Conservation (phyloP, 1,284 basidiomycete genomes). For the Rhizopogon parksii region DNA sequence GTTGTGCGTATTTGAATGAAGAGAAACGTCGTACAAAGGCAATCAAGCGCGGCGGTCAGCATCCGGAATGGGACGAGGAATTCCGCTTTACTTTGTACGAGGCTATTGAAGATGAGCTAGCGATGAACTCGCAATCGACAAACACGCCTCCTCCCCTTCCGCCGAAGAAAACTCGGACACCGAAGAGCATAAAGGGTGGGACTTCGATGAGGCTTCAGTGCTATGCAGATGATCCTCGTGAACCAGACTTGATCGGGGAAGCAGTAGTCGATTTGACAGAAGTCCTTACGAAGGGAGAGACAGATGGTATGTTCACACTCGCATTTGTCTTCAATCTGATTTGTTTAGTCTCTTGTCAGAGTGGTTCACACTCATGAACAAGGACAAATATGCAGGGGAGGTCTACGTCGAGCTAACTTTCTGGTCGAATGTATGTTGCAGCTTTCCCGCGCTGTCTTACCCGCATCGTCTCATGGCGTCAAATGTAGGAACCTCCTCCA, state of each 20-base stretch:
- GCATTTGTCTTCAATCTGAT: constrained; percentile 6
- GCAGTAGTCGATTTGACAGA: constrained; percentile 82
- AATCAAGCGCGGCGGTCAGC: constrained; percentile 94
- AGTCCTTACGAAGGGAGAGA: constrained; percentile 57
- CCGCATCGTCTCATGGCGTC: neutral
- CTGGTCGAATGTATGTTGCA: constrained; percentile 82
- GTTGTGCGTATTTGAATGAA: constrained; percentile 70
- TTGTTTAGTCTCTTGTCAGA: constrained; percentile 43
- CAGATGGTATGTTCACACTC: constrained; percentile 66
- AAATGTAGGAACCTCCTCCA: constrained; percentile 60
- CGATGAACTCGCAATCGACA: constrained; percentile 40
- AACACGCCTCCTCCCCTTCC: constrained; percentile 57
- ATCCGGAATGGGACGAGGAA: constrained; percentile 75
- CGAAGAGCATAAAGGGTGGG: constrained; percentile 63
- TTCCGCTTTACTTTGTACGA: constrained; percentile 89
- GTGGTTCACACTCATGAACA: constrained; percentile 87
- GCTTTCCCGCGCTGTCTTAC: neutral
- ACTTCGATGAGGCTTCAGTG: constrained; percentile 74
- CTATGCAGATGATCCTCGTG: constrained; percentile 73
- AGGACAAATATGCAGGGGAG: constrained; percentile 90
- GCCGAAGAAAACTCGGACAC: constrained; percentile 43
- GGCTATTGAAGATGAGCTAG: constrained; percentile 57
- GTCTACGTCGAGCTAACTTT: constrained; percentile 85
- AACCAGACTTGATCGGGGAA: constrained; percentile 96
- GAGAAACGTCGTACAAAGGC: constrained; percentile 83